Conservation (phyloP, 345 rosid species). For the Mercurialis annua region DNA sequence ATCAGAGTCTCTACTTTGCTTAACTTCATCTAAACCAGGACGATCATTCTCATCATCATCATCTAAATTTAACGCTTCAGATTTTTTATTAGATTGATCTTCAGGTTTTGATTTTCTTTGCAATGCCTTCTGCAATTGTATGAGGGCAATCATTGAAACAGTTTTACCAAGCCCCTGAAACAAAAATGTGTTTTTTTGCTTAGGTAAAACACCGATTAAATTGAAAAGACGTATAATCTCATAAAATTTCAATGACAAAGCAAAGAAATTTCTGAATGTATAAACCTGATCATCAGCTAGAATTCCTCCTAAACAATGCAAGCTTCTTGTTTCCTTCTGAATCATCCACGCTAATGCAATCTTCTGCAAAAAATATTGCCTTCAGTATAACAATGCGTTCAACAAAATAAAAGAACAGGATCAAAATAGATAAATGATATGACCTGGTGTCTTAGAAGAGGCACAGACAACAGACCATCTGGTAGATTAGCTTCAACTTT, state of each 20-base stretch:
- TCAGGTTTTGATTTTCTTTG: constrained; percentile 57
- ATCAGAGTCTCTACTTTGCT: constrained; percentile 40
- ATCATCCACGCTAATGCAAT: constrained; percentile 98
- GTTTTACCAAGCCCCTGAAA: constrained; percentile 98
- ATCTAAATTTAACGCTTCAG: constrained; percentile 84
- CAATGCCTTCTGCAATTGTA: constrained; percentile 61
- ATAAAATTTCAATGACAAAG: background rate
- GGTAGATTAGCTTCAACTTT: constrained; percentile 65
- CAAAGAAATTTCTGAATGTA: constrained; percentile 12
- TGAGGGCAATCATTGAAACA: constrained; percentile 86
- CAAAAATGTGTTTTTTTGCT: constrained; percentile 18
- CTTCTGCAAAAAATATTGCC: constrained; percentile 49
- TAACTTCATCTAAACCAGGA: constrained; percentile 32
- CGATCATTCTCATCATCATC: constrained; percentile 55
- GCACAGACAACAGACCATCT: constrained; percentile 76
- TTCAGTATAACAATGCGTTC: constrained; percentile 7
- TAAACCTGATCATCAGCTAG: constrained; percentile 97
- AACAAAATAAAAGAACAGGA: constrained; percentile 4
- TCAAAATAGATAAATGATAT: constrained; percentile 18
- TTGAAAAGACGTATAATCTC: constrained; percentile 1
- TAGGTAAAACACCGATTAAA: background rate
- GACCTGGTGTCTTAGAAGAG: constrained; percentile 95
- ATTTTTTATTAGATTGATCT: constrained; percentile 37
- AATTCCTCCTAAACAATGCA: constrained; percentile 87
- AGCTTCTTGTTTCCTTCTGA: constrained; percentile 82